Percentiles rank a stretch among this genome's conserved stretches.
Evolutionary conservation across 768 basidiomycete species (phyloP).

Genomic region (Pisolithus tinctorius): DNA sequence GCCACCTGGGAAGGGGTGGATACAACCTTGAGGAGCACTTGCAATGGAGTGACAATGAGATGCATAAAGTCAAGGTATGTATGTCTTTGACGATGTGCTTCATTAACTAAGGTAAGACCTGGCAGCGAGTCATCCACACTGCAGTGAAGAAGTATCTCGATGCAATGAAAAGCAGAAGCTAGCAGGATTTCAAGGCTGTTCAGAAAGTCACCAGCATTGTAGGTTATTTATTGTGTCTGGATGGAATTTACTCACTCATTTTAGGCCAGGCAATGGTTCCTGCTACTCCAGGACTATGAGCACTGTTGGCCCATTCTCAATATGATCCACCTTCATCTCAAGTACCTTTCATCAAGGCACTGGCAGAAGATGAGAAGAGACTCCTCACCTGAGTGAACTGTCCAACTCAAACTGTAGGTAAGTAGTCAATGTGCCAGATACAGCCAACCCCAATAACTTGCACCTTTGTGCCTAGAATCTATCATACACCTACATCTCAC

Average conservation of each 20-base stretch:
- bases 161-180: background rate
- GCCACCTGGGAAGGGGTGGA: background rate
- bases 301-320: background rate
- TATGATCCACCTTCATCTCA: conserved; percentile 1
- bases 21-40: background rate
- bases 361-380: background rate
- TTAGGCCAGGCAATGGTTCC: background rate
- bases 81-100: no score
- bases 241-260: background rate
- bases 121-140: no score
- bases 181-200: background rate
- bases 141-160: no score
- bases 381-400: no score
- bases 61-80: no score
- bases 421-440: no score
- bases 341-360: background rate
- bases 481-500: no score
- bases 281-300: background rate
- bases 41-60: no score
- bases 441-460: no score
- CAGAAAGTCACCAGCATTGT: background rate
- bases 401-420: no score
- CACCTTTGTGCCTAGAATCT: no score
- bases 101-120: no score
- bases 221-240: background rate